Conservation (phyloP, 768 basidiomycete genomes). For the Phanerochaete carnosa region DNA sequence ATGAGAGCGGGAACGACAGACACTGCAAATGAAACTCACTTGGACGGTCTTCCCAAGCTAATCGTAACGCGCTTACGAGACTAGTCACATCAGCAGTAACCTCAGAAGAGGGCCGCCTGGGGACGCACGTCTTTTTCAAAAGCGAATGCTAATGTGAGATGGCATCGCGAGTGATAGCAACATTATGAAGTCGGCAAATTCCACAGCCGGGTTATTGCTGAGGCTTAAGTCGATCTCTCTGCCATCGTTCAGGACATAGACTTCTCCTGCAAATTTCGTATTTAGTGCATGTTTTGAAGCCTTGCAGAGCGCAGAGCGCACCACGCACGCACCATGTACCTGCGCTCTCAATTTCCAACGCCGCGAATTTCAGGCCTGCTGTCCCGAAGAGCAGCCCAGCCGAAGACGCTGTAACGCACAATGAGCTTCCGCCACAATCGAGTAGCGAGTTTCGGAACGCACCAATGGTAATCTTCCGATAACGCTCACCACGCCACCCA, state of each 20-base stretch:
- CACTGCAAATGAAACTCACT: slow-evolving; percentile 44
- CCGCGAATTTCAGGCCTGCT: slow-evolving; percentile 92
- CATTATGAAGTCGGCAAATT: slow-evolving; percentile 93
- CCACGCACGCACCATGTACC: slow-evolving; percentile 86
- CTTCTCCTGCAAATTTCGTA: slow-evolving; percentile 54
- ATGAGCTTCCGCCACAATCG: slow-evolving; percentile 15
- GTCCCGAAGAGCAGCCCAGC: slow-evolving; percentile 99
- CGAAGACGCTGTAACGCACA: slow-evolving; percentile 70
- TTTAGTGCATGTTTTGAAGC: background rate
- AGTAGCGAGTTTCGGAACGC: no score
- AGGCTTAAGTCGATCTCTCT: slow-evolving; percentile 97
- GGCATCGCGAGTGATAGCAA: slow-evolving; percentile 91
- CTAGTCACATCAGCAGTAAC: background rate
- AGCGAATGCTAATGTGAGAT: slow-evolving; percentile 96
- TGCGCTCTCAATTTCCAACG: slow-evolving; percentile 99
- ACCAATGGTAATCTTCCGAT: slow-evolving; percentile 99
- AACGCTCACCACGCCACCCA: slow-evolving; percentile 93
- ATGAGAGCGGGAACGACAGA: background rate
- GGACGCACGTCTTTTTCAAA: slow-evolving; percentile 89
- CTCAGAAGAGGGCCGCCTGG: background rate
- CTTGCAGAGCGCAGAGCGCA: background rate
- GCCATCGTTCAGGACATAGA: slow-evolving; percentile 96
- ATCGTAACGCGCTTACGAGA: slow-evolving; percentile 64
- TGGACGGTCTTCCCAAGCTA: slow-evolving; percentile 98
- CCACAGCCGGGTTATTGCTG: slow-evolving; percentile 98